Evolutionary conservation across 1,284 basidiomycete genomes (phyloP).

Genomic region (Neolentinus lepideus): DNA sequence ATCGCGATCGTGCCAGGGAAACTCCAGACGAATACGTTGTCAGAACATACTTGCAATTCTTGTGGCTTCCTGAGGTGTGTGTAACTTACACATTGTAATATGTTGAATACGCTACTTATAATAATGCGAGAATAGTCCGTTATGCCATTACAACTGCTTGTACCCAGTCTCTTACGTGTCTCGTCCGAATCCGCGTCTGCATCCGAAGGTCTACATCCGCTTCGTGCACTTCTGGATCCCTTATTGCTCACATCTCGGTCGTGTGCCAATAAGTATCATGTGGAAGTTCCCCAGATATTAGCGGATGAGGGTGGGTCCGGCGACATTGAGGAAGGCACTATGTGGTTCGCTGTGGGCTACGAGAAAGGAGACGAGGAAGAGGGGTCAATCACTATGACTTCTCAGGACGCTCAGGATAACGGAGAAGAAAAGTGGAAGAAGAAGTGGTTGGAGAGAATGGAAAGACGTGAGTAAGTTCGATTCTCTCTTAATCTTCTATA

Average conservation of each 20-base stretch:
- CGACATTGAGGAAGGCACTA: slow-evolving; percentile 60
- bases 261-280: slow-evolving; percentile 54
- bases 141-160: slow-evolving; percentile 51
- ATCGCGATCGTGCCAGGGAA: background rate
- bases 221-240: slow-evolving; percentile 49
- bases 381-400: slow-evolving; percentile 14
- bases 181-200: slow-evolving; percentile 19
- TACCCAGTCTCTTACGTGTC: slow-evolving; percentile 48
- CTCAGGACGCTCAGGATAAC: slow-evolving; percentile 18
- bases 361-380: slow-evolving; percentile 39
- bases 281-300: slow-evolving; percentile 51
- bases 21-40: slow-evolving; percentile 11
- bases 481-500: background rate
- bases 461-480: slow-evolving; percentile 59
- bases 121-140: slow-evolving; percentile 42
- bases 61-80: slow-evolving; percentile 66
- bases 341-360: slow-evolving; percentile 62
- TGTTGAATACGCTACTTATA: background rate
- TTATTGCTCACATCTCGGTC: slow-evolving; percentile 52
- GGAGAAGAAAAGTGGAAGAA: slow-evolving; percentile 43
- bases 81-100: background rate
- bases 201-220: slow-evolving; percentile 33
- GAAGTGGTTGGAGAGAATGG: slow-evolving; percentile 54
- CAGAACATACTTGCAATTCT: slow-evolving; percentile 56
- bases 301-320: slow-evolving; percentile 47